Percentiles rank a stretch among this genome's conserved stretches.
phyloP scores from a whole-genome alignment of 1,139 yeast species.

The Pichia sp. region DNA sequence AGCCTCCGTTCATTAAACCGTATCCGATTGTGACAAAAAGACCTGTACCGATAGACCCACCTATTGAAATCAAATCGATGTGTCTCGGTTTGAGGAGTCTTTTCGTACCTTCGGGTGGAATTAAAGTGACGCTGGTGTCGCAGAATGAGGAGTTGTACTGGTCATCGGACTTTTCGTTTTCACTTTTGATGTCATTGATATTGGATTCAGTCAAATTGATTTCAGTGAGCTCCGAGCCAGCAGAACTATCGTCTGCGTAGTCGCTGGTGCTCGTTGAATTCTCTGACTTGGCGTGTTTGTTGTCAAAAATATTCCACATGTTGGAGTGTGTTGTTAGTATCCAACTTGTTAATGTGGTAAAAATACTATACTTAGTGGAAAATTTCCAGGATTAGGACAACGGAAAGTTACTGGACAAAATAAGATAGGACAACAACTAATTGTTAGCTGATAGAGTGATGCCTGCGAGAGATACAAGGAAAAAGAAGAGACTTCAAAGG shows the following conservation, averaged over 20 bases:
- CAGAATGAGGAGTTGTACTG: not conserved
- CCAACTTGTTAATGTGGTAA: not conserved
- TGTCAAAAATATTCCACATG: slow-evolving; percentile 7
- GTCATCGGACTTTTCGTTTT: not conserved
- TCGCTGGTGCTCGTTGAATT: not conserved
- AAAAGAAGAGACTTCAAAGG: not conserved
- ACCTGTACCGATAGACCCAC: slow-evolving; percentile 83
- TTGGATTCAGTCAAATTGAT: not conserved
- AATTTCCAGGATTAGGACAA: not conserved
- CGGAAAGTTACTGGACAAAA: not conserved
- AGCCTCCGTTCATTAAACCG: slow-evolving; percentile 67
- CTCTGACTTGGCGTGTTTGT: not conserved
- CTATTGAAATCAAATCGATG: slow-evolving; percentile 70
- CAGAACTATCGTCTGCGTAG: not conserved
- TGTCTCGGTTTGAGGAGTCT: slow-evolving; percentile 45
- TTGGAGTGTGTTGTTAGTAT: not conserved
- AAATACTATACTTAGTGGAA: not conserved
- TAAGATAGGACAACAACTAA: not conserved
- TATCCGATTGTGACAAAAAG: slow-evolving; percentile 68
- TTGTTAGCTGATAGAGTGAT: not conserved
- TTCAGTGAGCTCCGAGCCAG: not conserved
- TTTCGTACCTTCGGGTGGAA: slow-evolving; percentile 8
- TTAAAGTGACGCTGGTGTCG: not conserved
- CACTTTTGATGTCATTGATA: not conserved
- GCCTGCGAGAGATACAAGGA: not conserved